Percentiles rank a stretch among this genome's conserved stretches.
Conservation (phyloP, 306 rosid genomes). For the Prunus dulcis region DNA sequence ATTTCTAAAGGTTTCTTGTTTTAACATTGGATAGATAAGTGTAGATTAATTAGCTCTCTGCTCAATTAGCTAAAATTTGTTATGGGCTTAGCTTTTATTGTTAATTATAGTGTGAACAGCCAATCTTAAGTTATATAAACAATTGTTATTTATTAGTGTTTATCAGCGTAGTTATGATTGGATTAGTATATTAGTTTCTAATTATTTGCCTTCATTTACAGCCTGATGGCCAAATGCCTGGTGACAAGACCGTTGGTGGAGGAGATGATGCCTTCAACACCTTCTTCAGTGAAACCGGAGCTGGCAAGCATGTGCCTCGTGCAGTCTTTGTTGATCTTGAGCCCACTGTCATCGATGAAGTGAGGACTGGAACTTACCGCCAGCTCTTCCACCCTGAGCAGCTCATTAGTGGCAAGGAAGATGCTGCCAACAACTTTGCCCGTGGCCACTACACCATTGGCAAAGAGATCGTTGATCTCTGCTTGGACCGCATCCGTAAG, state of each 20-base stretch:
- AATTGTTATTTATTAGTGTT: too few relatives aligned
- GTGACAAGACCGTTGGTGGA: conserved; percentile 79
- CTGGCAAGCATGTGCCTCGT: conserved; percentile 84
- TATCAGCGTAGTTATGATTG: too few relatives aligned
- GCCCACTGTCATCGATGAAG: conserved; percentile 92
- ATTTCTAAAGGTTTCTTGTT: too few relatives aligned
- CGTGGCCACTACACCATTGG: conserved; percentile 97
- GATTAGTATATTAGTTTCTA: neutral
- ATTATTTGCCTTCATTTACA: neutral
- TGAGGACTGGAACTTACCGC: conserved; percentile 84
- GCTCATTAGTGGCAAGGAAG: conserved; percentile 90
- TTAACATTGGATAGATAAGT: too few relatives aligned
- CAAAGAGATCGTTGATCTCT: conserved; percentile 88
- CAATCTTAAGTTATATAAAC: too few relatives aligned
- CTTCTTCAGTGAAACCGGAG: conserved; percentile 91
- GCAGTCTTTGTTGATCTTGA: conserved; percentile 88
- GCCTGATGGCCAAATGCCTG: conserved; percentile 96
- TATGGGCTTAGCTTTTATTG: too few relatives aligned
- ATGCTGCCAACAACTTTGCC: conserved; percentile 98
- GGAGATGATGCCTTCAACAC: conserved; percentile 95
- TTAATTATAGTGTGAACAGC: too few relatives aligned
- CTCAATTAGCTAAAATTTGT: too few relatives aligned
- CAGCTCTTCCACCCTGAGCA: conserved; percentile 95
- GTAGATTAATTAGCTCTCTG: too few relatives aligned
- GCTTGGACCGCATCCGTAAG: conserved; percentile 89